Evolutionary conservation across 306 rosid genomes (phyloP), one percentile per base, ranked within the genome.

Genomic region (Trifolium dubium): DNA sequence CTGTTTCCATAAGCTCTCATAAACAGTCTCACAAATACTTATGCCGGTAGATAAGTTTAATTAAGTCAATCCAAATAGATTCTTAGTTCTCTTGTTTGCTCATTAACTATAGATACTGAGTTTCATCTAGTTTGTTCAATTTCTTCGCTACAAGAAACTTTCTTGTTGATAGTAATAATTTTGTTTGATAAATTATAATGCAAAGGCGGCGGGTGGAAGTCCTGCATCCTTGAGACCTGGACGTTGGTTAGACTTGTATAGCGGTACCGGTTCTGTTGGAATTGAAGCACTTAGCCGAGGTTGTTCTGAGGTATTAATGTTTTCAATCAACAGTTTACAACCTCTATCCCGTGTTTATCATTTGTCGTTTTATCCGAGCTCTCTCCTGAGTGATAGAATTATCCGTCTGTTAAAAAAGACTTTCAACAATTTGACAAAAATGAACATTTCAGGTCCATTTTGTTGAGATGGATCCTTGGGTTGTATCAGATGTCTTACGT

Each of bases 391-490:
- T 70, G 77, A 51, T 65, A 37, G 56, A 37, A 23, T 23, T 23
- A 23, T 23, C 23, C 23, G 1, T 23, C 23, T 23, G 23, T 23
- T 23, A 23, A 0, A 23, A 69, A 39, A 71, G 51, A 59, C 10
- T 58, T 81, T 55, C 43, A 11, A 28, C 32, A 72, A 4, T 59
- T 56, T 62, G 59, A 76, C 12, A 37, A 19, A 63, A 67, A 30
- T 13, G 41, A 51, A 56, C 8, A 17, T 73, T 88, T 58, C 77
- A 94, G 97, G 99, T 86, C 53, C 99, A 94, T 77, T 94, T 94
- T 81, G 90, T 94, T 60, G 99, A 94, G 87, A 92, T 92, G 97
- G 99, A 89, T 85, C 97, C 97, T 59, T 94, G 99, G 99, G 96
- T 94, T 47, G 79, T 94, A 58, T 85, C 99, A 19, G 86, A 92